Base-by-base conservation (phyloP, 2,329 filamentous ascomycete genomes). In the Calonectria fujianensis region DNA sequence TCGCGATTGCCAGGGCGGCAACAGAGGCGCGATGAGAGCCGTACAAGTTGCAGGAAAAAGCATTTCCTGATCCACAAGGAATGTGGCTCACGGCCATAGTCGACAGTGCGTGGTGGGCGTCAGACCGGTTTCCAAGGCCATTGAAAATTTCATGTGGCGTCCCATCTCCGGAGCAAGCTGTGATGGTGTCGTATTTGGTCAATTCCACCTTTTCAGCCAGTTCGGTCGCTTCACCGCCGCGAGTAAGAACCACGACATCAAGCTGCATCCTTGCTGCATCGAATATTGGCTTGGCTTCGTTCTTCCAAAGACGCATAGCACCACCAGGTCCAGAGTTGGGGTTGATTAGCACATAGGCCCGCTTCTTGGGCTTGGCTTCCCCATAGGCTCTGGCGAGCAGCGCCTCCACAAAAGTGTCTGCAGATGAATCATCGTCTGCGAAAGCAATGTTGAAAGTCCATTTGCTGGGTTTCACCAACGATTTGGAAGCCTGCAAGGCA, bases 121-220 rank as follows among this genome's bases (percentile, higher is more conserved):
- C 94, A 6, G 89, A 82, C 50, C 95, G 93, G 85, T 92, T 93
- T 18, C 91, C 96, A 39, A 99, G 87, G 0, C 97, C 97, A 82
- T 99, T 98, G 88, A 98, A 98, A 11, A 98, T 94, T 85, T 99
- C 97, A 83, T 98, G 94, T 0, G 95, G 94, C 50, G 98, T 89
- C 13, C 97, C 97, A 80, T 99, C 97, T 6, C 97, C 97, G 0
- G 96, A 98, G 82, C 95, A 97, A 76, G 95, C 95, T 32, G 96
- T 92, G 18, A 98, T 90, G 11, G 96, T 93, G 85, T 99, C 97
- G 84, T 93, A 98, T 2, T 90, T 91, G 63, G 96, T 91, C 35
- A 97, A 89, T 82, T 98, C 94, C 64, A 98, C 85, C 52, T 92
- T 89, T 82, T 94, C 89, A 14, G 92, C 93, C 74, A 98, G 93